Base-by-base conservation (phyloP, 2,329 filamentous ascomycete genomes). In the Colletotrichum australisinense region DNA sequence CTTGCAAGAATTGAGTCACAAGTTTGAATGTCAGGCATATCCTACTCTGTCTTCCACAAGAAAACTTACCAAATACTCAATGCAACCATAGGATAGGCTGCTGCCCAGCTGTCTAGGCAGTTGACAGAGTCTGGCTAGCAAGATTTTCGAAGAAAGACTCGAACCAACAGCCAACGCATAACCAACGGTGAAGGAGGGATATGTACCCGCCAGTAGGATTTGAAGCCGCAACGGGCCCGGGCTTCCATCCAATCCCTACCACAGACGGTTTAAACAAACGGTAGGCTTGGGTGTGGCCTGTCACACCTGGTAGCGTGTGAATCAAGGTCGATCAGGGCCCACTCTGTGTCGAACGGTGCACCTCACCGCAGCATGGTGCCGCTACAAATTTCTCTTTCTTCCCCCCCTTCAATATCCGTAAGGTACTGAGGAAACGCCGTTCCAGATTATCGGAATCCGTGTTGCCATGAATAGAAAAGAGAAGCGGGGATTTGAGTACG, bases 161-260 rank as follows among this genome's bases (percentile, higher is more conserved):
- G 52, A 58, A 66, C 35, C 66, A 63, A 56, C 66, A 14, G 24
- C 30, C 49, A 30, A 30, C 32, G n/a, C 62, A 24, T 52, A 49
- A 64, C 35, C 52, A 49, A 55, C 63, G 68, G 42, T 56, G 55
- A 67, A 65, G 46, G 58, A 60, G 46, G n/a, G 46, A 22, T 57
- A 72, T 35, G 69, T 69, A 52, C 58, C 66, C n/a, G 32, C 26
- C 67, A 73, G 55, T 70, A 62, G 60, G 67, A 49, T 35, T 59
- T 24, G 26, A 73, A 70, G 66, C 67, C 67, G 67, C 52, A 22
- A 26, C n/a, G 60, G 60, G 60, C 28, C 42, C 42, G 4, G 19
- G 66, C 60, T 68, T 58, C 42, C 32, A 9, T 35, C 42, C 42
- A 4, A 49, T 49, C 42, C 42, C 42, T n/a, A 22, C 42, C 42